Evolutionary conservation across 2,329 filamentous ascomycete genomes (phyloP).

Genomic region (Beauveria pseudobassiana): DNA sequence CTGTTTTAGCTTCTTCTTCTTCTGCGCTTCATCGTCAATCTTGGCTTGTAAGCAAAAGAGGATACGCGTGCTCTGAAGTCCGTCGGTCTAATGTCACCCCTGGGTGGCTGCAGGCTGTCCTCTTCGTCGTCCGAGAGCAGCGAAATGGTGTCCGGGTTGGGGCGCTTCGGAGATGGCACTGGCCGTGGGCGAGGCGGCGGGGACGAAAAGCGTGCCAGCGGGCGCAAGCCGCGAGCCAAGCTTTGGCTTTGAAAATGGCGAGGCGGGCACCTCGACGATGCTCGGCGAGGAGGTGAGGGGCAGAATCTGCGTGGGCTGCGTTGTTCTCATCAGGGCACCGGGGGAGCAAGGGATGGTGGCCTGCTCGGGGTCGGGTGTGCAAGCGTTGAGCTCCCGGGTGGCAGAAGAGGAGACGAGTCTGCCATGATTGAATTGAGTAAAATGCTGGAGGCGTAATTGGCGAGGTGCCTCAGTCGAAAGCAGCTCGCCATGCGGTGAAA

Average conservation of each 20-base stretch:
- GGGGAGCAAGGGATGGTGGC: constrained; percentile 41
- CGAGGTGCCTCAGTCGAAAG: background rate
- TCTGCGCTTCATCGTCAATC: constrained; percentile 30
- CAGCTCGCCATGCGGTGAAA: constrained; percentile 10
- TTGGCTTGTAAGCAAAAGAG: constrained; percentile 41
- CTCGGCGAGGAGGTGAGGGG: constrained; percentile 34
- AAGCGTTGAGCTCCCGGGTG: constrained; percentile 19
- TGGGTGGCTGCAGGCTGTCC: constrained; percentile 37
- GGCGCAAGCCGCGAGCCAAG: constrained; percentile 62
- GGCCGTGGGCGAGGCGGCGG: constrained; percentile 26
- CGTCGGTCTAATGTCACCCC: constrained; percentile 57
- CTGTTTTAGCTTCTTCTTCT: constrained; percentile 25
- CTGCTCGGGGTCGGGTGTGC: constrained; percentile 37
- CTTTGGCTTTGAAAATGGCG: constrained; percentile 50
- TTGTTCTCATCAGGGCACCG: constrained; percentile 25
- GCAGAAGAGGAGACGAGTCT: constrained; percentile 4
- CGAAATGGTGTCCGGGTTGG: constrained; percentile 36
- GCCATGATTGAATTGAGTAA: constrained; percentile 10
- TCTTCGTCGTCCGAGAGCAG: constrained; percentile 48
- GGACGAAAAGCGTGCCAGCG: constrained; percentile 60
- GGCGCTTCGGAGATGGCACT: constrained; percentile 18
- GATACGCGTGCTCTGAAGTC: constrained; percentile 37
- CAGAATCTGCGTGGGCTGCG: constrained; percentile 42
- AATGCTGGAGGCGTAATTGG: background rate
- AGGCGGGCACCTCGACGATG: constrained; percentile 75